These are phyloP conservation scores for Rhynchosporium agropyri DNA, from an alignment of 2,329 filamentous ascomycete species.

Conservation along the genomic window DNA sequence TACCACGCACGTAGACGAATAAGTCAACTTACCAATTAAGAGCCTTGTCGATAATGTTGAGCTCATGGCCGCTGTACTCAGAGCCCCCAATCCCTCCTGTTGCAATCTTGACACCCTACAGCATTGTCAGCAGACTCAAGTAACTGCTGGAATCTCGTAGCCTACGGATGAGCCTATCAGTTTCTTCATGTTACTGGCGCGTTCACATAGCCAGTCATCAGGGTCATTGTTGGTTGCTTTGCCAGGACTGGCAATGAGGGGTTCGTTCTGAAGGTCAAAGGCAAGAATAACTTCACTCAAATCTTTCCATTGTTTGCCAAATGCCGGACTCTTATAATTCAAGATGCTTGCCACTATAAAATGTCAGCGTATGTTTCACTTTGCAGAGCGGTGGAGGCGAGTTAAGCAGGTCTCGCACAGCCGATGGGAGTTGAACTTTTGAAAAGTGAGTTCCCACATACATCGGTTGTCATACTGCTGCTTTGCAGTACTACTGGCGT, in stretches of 20 bases:
- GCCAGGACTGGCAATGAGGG: constrained; percentile 13
- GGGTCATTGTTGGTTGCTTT: constrained; percentile 20
- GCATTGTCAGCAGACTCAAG: neutral
- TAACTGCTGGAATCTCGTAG: neutral
- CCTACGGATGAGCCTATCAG: constrained; percentile 18
- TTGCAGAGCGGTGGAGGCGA: too few relatives aligned
- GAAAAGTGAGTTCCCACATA: neutral
- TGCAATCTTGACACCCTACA: constrained; percentile 18
- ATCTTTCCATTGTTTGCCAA: constrained; percentile 10
- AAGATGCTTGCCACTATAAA: neutral
- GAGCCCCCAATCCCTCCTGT: constrained; percentile 26
- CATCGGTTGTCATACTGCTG: neutral
- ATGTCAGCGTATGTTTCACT: neutral
- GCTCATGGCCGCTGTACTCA: constrained; percentile 21
- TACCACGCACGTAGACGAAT: neutral
- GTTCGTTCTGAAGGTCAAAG: constrained; percentile 27
- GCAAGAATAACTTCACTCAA: constrained; percentile 23
- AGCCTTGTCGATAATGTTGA: constrained; percentile 24
- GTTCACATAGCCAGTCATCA: constrained; percentile 23
- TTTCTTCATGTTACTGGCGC: constrained; percentile 1
- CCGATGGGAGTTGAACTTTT: neutral
- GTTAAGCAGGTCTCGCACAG: neutral
- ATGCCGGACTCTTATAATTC: neutral
- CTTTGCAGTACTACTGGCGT: neutral
- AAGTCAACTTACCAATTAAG: constrained; percentile 12